These are phyloP conservation scores for Colletotrichum ledebouriae DNA, from an alignment of 2,329 filamentous ascomycete genomes.

Conservation along the genomic window DNA sequence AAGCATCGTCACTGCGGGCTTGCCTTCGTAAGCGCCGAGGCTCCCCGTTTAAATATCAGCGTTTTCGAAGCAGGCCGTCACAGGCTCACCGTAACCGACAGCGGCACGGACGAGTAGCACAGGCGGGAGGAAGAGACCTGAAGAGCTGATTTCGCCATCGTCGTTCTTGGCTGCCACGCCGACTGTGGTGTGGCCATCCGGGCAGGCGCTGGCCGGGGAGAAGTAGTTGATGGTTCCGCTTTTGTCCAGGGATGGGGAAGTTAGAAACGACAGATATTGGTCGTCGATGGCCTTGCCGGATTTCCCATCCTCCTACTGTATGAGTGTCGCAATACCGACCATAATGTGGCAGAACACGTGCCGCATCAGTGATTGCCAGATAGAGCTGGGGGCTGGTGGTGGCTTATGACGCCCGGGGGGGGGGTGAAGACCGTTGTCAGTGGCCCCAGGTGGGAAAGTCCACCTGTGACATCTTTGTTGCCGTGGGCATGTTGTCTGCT, in stretches of 20 bases:
- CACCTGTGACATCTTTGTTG: neutral
- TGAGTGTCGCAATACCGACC: slow-evolving; percentile 26
- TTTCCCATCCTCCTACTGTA: slow-evolving; percentile 44
- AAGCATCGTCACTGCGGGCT: neutral
- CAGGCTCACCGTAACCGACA: slow-evolving; percentile 16
- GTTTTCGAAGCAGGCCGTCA: slow-evolving; percentile 1
- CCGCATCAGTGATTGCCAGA: neutral
- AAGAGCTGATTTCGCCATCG: slow-evolving; percentile 19
- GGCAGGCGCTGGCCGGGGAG: slow-evolving; percentile 47
- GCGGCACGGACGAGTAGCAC: slow-evolving; percentile 18
- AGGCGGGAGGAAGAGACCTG: slow-evolving; percentile 19
- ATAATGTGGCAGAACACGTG: neutral
- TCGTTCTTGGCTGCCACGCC: slow-evolving; percentile 40
- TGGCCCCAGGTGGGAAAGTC: slow-evolving; percentile 40
- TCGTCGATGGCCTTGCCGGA: slow-evolving; percentile 43
- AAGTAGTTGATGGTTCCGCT: slow-evolving; percentile 41
- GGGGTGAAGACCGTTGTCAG: slow-evolving; percentile 43
- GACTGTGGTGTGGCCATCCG: slow-evolving; percentile 46
- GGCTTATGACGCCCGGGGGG: slow-evolving; percentile 34
- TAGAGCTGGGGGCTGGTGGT: slow-evolving; percentile 6
- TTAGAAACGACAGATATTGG: neutral
- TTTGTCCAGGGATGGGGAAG: neutral
- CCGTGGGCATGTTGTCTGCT: slow-evolving; percentile 16
- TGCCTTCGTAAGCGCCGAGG: neutral
- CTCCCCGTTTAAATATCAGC: neutral